Base-by-base conservation (phyloP, 345 rosid genomes). In the Arabis hirsuta region DNA sequence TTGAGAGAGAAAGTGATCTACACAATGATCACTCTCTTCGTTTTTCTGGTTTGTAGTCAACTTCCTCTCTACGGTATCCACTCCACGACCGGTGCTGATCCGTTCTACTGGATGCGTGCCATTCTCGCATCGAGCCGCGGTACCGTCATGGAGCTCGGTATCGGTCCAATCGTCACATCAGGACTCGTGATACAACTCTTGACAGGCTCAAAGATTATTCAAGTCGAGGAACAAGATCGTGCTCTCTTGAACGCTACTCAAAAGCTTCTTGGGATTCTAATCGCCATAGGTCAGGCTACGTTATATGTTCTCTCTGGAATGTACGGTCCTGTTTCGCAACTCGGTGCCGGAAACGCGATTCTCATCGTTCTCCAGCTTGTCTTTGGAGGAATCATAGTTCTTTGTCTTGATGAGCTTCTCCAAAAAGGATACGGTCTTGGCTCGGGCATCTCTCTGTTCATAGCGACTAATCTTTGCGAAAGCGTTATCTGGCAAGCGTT, bases 401-500 rank as follows among this genome's bases (percentile, higher is more conserved):
- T 60, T 0, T 60, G 65, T 43, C 65, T 60, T 5, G 65, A 60
- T 3, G 51, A 60, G 38, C 65, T 60, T 60, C 65, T 60, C 13
- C 51, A 60, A 60, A 60, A 60, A 20, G 65, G 65, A 2, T 60
- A 60, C 9, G 51, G 51, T 60, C 51, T 60, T 24, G 38, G 65
- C 51, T 60, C 65, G 0, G 65, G 36, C 13, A 60, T 43, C 22
- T 60, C 65, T 9, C 65, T 60, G 13, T 60, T 60, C 36, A 43
- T 60, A 43, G 36, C 65, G 73, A 80, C 7, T 79, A 81, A 2
- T 19, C 63, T 44, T 51, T 84, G 89, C 60, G 89, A 87, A 75
- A 83, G 46, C 62, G 81, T 87, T 34, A 87, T 87, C 60, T 87
- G 89, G 91, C 85, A 83, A 70, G 92, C 88, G 45, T 83, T 85